Conservation (phyloP, 2,329 filamentous ascomycete species). For the Plenodomus biglobosus region DNA sequence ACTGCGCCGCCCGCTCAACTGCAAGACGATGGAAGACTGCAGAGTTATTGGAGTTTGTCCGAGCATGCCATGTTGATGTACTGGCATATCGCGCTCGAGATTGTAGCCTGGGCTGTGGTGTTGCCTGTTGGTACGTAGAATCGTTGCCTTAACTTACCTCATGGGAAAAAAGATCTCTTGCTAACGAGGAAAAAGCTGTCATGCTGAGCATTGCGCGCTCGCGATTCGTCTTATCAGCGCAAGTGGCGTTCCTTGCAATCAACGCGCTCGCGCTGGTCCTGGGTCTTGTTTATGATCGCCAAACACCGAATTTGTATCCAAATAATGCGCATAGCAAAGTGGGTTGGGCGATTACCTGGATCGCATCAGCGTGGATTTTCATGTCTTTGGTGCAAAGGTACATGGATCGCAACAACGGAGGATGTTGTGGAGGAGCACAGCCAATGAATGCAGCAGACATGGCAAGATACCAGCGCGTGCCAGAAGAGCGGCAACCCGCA, state of each 20-base stretch:
- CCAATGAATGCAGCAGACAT: conserved; percentile 42
- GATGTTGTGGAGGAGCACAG: conserved; percentile 22
- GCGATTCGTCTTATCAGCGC: conserved; percentile 67
- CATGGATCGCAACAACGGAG: conserved; percentile 49
- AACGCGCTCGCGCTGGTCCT: conserved; percentile 48
- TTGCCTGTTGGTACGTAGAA: conserved; percentile 67
- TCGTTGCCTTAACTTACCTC: not conserved
- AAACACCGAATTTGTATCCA: conserved; percentile 82
- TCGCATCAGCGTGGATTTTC: conserved; percentile 69
- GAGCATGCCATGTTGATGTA: conserved; percentile 62
- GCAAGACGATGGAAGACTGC: conserved; percentile 27
- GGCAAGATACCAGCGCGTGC: conserved; percentile 44
- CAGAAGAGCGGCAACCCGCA: conserved; percentile 27
- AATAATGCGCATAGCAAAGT: conserved; percentile 87
- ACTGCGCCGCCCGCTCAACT: conserved; percentile 19
- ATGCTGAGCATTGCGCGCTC: conserved; percentile 85
- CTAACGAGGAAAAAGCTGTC: conserved; percentile 50
- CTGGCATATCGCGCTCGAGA: conserved; percentile 71
- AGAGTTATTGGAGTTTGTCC: conserved; percentile 62
- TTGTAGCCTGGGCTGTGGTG: conserved; percentile 70
- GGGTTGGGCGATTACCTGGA: conserved; percentile 79
- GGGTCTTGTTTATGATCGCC: conserved; percentile 66
- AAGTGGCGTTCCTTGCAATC: conserved; percentile 57
- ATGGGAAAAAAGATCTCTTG: not conserved
- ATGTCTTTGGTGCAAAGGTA: conserved; percentile 67